Base-by-base conservation (phyloP, 768 basidiomycete genomes). In the Candolleomyces efflorescens region DNA sequence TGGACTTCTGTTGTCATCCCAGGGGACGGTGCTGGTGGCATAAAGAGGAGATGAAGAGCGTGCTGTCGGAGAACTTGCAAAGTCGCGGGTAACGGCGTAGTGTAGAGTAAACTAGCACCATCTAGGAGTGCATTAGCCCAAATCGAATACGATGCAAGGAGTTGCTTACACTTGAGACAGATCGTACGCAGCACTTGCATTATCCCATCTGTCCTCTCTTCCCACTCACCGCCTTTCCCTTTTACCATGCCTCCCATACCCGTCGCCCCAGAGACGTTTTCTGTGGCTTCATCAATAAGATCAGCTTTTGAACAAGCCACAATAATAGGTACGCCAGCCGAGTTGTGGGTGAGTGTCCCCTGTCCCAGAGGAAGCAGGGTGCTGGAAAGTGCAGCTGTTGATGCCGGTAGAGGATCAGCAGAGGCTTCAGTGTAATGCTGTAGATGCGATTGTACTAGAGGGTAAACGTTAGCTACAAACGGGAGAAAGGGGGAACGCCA, bases 181-280 rank as follows among this genome's bases (percentile, higher is more conserved):
- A 98, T 84, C 0, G 93, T 91, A 39, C 97, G 82, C 52, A 99
- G 78, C n/a, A 92, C 85, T 66, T 98, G 96, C 87, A 97, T 96
- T 4, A 98, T 78, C 41, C 90, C 89, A 67, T 99, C 97, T 43
- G 94, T 95, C 64, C 89, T 79, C 71, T 99, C 97, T 71, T 99
- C 97, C 91, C 91, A 93, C 65, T 92, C 90, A 10, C 85, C 89
- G 1, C 92, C 92, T 68, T 93, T 94, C 3, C 91, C 91, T 71
- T 92, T 94, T 3, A 93, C 88, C 89, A 93, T 90, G 13, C 87
- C 87, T 22, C 91, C 90, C 86, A 93, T 92, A 0, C 90, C 90
- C 0, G 89, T 82, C 1, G 87, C 75, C 39, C 92, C 92, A 5
- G 85, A 85, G 17, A 81, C 84, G 56, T 86, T 78, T 64, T 90